These are phyloP conservation scores for Chamaecrista fasciculata DNA, from an alignment of 306 rosid genomes.

Conservation along the genomic window DNA sequence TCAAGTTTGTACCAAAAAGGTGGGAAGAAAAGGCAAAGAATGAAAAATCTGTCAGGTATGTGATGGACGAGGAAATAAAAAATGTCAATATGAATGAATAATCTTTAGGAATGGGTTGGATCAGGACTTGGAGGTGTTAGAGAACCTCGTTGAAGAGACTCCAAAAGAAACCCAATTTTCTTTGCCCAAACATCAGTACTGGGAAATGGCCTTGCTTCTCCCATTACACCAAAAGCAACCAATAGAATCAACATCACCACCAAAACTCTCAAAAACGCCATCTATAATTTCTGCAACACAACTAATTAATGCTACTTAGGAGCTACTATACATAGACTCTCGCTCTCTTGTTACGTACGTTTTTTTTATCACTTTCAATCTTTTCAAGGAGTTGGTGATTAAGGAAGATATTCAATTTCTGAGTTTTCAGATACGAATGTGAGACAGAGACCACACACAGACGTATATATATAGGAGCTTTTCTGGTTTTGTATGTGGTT, in stretches of 20 bases:
- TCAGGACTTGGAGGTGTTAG: constrained; percentile 22
- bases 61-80: no score
- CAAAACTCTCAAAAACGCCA: constrained; percentile 28
- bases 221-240: constrained; percentile 35
- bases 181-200: constrained; percentile 36
- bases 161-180: constrained; percentile 36
- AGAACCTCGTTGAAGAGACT: constrained; percentile 43
- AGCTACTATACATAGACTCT: neutral
- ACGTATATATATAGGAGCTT: neutral
- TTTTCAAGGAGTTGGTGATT: neutral
- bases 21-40: no score
- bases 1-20: no score
- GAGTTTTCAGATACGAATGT: neutral
- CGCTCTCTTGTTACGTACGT: neutral
- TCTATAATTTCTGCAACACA: constrained; percentile 3
- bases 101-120: constrained; percentile 20
- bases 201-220: constrained; percentile 44
- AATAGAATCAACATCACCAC: constrained; percentile 30
- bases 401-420: neutral
- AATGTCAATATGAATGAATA: no score
- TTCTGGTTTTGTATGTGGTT: neutral
- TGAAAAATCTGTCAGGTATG: no score
- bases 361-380: neutral
- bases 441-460: neutral
- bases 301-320: neutral